These are phyloP conservation scores for Pseudomicrostroma phylloplanum DNA, from an alignment of 1,284 basidiomycete genomes.

Conservation along the genomic window DNA sequence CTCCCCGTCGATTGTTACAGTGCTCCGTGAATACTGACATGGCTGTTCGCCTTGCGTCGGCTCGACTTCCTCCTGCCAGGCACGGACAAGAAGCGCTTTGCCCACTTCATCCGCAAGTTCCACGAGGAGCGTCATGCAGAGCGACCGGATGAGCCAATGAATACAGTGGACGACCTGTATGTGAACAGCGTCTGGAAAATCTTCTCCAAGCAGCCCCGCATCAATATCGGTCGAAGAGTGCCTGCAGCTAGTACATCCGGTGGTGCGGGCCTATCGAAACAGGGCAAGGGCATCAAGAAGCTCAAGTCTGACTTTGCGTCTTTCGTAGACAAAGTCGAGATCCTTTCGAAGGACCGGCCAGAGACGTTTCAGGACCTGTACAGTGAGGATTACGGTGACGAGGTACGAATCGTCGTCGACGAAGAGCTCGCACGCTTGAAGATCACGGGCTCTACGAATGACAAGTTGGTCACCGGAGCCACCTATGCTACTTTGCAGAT, in stretches of 20 bases:
- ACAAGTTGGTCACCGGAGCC: not conserved
- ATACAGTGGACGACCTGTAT: no score
- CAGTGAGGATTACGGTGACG: constrained; percentile 2
- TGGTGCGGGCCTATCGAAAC: not conserved
- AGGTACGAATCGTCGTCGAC: not conserved
- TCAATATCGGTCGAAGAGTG: no score
- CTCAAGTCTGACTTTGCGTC: not conserved
- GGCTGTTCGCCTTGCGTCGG: not conserved
- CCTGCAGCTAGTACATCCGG: no score
- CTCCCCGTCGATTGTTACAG: not conserved
- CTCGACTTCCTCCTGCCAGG: not conserved
- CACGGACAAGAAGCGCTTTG: not conserved
- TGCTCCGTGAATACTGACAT: not conserved
- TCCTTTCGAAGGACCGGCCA: not conserved
- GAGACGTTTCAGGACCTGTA: not conserved
- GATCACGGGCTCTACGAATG: not conserved
- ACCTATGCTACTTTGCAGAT: not conserved
- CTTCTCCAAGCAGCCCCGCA: no score
- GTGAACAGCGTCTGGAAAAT: no score
- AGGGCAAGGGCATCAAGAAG: not conserved
- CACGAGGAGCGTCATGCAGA: not conserved
- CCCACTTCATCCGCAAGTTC: not conserved
- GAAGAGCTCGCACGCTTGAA: not conserved
- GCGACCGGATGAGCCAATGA: no score
- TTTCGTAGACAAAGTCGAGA: not conserved